These are phyloP conservation scores for Clitopilus passeckerianus DNA, from an alignment of 768 basidiomycete genomes.

Conservation along the genomic window DNA sequence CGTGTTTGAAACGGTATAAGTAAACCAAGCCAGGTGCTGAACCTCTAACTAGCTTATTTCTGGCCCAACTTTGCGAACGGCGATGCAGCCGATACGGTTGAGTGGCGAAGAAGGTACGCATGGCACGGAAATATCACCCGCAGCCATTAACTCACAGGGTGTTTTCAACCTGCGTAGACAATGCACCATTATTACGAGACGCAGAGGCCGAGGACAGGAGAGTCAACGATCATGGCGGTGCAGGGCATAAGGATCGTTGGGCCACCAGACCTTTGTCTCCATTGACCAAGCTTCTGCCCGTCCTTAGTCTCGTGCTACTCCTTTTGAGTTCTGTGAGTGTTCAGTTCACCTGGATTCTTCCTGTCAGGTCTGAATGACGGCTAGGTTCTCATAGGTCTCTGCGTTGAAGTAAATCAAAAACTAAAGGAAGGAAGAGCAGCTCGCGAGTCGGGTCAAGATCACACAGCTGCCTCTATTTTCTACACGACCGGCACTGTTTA, in stretches of 20 bases:
- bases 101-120: slow-evolving; percentile 53
- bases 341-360: background rate
- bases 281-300: slow-evolving; percentile 77
- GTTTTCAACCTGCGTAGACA: slow-evolving; percentile 39
- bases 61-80: too few species aligned
- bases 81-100: slow-evolving; percentile 45
- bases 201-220: slow-evolving; percentile 24
- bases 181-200: slow-evolving; percentile 58
- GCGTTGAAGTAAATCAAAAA: slow-evolving; percentile 82
- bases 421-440: slow-evolving; percentile 48
- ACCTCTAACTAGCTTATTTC: too few species aligned
- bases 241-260: slow-evolving; percentile 47
- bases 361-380: background rate
- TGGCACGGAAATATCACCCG: background rate
- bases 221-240: slow-evolving; percentile 22
- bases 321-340: slow-evolving; percentile 61
- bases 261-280: slow-evolving; percentile 77
- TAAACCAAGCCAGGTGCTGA: too few species aligned
- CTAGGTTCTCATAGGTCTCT: slow-evolving; percentile 86
- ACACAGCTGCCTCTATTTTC: slow-evolving; percentile 6
- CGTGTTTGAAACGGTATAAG: too few species aligned
- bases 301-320: slow-evolving; percentile 70
- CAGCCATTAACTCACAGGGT: background rate
- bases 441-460: slow-evolving; percentile 30
- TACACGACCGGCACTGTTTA: slow-evolving; percentile 35